A percentile compares a stretch with the other conserved stretches of the same genome.
These are phyloP conservation scores for Pseudomicrostroma phylloplanum DNA, from an alignment of 1,284 basidiomycete genomes.

Conservation along the genomic window DNA sequence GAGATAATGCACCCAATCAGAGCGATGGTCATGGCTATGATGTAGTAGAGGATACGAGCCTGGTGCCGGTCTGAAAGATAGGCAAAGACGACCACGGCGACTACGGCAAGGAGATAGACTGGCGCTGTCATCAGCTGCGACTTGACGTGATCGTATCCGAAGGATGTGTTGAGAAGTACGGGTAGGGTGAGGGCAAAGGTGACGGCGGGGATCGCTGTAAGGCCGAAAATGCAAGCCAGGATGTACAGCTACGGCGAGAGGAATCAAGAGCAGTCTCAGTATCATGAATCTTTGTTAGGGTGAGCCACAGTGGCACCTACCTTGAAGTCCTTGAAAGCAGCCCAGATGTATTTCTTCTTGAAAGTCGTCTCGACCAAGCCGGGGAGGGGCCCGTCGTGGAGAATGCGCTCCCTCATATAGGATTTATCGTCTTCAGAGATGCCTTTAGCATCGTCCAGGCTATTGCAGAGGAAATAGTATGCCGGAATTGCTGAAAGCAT, in stretches of 20 bases:
- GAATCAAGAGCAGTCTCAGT: background rate
- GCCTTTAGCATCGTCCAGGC: constrained; percentile 19
- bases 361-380: constrained; percentile 33
- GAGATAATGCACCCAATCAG: constrained; percentile 32
- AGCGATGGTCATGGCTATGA: constrained; percentile 26
- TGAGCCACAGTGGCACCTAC: constrained; percentile 1
- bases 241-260: background rate
- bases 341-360: constrained; percentile 28
- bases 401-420: constrained; percentile 27
- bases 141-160: constrained; percentile 33
- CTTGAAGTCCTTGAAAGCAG: constrained; percentile 41
- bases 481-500: constrained; percentile 52
- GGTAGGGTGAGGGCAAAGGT: constrained; percentile 36
- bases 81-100: constrained; percentile 41
- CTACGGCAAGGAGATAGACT: constrained; percentile 52
- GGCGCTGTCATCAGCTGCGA: constrained; percentile 52
- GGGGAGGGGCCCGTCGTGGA: constrained; percentile 31
- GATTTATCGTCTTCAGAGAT: constrained; percentile 29
- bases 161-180: constrained; percentile 31
- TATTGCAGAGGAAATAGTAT: constrained; percentile 27
- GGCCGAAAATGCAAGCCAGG: background rate
- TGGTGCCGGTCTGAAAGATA: constrained; percentile 25
- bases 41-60: constrained; percentile 27
- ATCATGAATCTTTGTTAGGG: background rate
- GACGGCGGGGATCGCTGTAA: constrained; percentile 15